phyloP scores from a whole-genome alignment of 441 rosid species.

The Daphne laureola region DNA sequence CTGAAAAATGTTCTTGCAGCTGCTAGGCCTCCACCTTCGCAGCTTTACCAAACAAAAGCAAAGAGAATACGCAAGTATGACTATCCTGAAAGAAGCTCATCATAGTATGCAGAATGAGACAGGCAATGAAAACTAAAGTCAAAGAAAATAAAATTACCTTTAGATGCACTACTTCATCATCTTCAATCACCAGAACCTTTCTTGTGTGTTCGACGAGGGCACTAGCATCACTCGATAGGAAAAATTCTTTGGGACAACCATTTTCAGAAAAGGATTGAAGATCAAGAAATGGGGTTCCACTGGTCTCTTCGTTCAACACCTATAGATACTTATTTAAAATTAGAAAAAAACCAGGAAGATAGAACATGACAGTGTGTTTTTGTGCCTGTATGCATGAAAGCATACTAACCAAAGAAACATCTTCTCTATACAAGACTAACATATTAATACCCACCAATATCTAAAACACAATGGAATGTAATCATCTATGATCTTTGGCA shows the following conservation, averaged over 20 bases:
- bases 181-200: conserved; percentile 87
- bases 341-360: neutral
- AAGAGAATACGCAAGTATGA: neutral
- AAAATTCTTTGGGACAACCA: conserved; percentile 73
- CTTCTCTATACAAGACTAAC: too few species aligned
- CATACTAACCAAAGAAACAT: too few species aligned
- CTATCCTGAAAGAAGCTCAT: neutral
- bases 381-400: too few species aligned
- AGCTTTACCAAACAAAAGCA: neutral
- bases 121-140: neutral
- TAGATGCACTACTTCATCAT: conserved; percentile 88
- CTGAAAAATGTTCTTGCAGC: too few species aligned
- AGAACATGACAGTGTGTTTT: neutral
- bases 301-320: conserved; percentile 52
- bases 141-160: conserved; percentile 43
- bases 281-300: conserved; percentile 56
- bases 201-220: conserved; percentile 94
- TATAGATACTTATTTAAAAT: conserved; percentile 18
- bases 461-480: too few species aligned
- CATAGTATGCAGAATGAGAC: neutral
- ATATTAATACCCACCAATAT: too few species aligned
- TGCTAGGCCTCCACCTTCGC: too few species aligned
- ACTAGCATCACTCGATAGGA: conserved; percentile 84
- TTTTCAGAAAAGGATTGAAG: conserved; percentile 49
- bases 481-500: too few species aligned